Evolutionary conservation across 352 stramenopile genomes (phyloP).

Genomic region (Globisporangium alternatum): DNA sequence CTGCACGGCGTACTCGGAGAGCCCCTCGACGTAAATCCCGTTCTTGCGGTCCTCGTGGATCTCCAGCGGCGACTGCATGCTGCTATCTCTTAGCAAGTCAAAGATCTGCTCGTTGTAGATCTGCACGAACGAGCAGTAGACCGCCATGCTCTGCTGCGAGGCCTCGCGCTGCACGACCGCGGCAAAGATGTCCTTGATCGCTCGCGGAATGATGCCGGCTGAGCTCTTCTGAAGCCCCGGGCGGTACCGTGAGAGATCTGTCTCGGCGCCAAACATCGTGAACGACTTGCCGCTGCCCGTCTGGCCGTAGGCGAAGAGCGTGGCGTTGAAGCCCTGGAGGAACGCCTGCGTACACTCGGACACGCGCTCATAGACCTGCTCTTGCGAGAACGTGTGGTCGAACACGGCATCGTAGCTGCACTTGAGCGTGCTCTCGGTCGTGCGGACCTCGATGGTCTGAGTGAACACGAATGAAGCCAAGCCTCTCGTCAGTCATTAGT

Average conservation of each 20-base stretch:
- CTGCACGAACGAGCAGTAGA: conserved; percentile 88
- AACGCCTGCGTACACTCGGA: conserved; percentile 77
- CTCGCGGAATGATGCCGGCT: conserved; percentile 87
- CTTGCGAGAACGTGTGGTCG: conserved; percentile 63
- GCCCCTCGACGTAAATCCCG: conserved; percentile 89
- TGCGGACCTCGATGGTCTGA: conserved; percentile 79
- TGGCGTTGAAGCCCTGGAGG: conserved; percentile 81
- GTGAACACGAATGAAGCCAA: background rate
- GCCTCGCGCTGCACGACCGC: conserved; percentile 58
- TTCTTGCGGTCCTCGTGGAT: conserved; percentile 87
- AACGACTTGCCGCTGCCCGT: conserved; percentile 86
- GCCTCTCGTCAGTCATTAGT: background rate
- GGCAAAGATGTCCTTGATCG: conserved; percentile 87
- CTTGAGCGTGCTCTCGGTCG: conserved; percentile 65
- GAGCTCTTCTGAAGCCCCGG: conserved; percentile 76
- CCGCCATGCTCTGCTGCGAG: conserved; percentile 27
- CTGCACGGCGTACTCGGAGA: conserved; percentile 89
- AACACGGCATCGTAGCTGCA: conserved; percentile 84
- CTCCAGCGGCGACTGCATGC: conserved; percentile 66
- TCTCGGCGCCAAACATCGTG: conserved; percentile 84
- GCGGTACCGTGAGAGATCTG: conserved; percentile 63
- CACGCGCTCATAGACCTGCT: conserved; percentile 80
- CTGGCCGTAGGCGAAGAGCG: conserved; percentile 82
- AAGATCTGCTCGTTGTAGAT: conserved; percentile 93
- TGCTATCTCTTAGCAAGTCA: conserved; percentile 82